A percentile compares a stretch with the other conserved stretches of the same genome.
These are phyloP conservation scores for Talaromyces verruculosus DNA, from an alignment of 2,329 filamentous ascomycete genomes.

Conservation along the genomic window DNA sequence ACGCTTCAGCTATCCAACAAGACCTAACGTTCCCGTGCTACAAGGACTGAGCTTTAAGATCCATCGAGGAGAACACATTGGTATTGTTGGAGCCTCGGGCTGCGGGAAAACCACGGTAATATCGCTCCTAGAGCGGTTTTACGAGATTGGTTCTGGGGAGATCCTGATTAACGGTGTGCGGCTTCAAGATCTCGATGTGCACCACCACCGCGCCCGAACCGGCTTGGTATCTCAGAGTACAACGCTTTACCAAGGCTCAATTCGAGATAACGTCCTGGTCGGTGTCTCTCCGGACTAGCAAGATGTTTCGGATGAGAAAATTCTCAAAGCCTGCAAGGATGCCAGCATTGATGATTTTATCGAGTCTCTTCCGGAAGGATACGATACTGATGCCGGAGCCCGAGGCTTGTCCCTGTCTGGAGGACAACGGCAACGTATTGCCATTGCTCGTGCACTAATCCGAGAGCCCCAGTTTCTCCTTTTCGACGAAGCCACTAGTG, in stretches of 20 bases:
- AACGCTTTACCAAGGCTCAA: slow-evolving; percentile 82
- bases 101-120: slow-evolving; percentile 68
- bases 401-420: slow-evolving; percentile 74
- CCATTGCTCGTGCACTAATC: slow-evolving; percentile 74
- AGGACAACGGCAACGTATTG: slow-evolving; percentile 79
- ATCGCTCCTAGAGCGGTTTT: slow-evolving; percentile 60
- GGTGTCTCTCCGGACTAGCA: slow-evolving; percentile 65
- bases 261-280: slow-evolving; percentile 82
- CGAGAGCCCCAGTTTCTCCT: slow-evolving; percentile 76
- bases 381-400: slow-evolving; percentile 69
- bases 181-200: slow-evolving; percentile 60
- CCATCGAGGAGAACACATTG: slow-evolving; percentile 52
- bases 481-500: slow-evolving; percentile 83
- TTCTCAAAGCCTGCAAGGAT: slow-evolving; percentile 66
- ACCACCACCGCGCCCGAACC: background rate
- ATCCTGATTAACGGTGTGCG: slow-evolving; percentile 58
- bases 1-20: background rate
- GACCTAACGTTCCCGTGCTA: slow-evolving; percentile 23
- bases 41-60: slow-evolving; percentile 26
- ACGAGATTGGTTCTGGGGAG: slow-evolving; percentile 48
- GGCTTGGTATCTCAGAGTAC: slow-evolving; percentile 91
- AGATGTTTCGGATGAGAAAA: slow-evolving; percentile 63
- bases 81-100: slow-evolving; percentile 56
- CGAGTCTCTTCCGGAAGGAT: slow-evolving; percentile 52
- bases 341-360: slow-evolving; percentile 96